These are phyloP conservation scores for Clonostachys byssicola DNA, from an alignment of 2,329 filamentous ascomycete species.

Conservation along the genomic window DNA sequence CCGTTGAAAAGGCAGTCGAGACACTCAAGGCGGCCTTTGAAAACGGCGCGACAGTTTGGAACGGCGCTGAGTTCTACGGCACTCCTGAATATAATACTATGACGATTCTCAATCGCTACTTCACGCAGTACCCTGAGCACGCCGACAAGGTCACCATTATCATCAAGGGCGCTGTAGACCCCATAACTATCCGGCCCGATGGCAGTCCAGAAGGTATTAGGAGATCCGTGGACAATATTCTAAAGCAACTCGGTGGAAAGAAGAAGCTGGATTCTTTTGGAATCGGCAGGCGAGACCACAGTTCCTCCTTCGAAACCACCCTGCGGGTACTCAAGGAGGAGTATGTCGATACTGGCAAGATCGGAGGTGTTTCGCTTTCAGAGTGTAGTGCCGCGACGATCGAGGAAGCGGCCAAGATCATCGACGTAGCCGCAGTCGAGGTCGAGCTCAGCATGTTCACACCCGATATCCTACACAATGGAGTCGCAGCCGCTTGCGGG, in stretches of 20 bases:
- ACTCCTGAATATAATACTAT: constrained; percentile 52
- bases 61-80: constrained; percentile 64
- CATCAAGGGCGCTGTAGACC: constrained; percentile 53
- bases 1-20: constrained; percentile 45
- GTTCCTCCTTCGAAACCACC: constrained; percentile 36
- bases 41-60: constrained; percentile 48
- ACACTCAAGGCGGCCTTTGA: constrained; percentile 50
- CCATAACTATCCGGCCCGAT: constrained; percentile 32
- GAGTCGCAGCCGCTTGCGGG: constrained; percentile 48
- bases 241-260: constrained; percentile 44
- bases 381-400: constrained; percentile 46
- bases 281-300: constrained; percentile 50
- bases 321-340: constrained; percentile 37
- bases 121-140: constrained; percentile 59
- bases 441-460: constrained; percentile 48
- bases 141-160: constrained; percentile 56
- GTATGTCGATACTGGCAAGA: constrained; percentile 45
- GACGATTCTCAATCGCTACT: constrained; percentile 57
- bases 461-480: constrained; percentile 43
- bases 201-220: constrained; percentile 46
- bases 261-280: constrained; percentile 60
- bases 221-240: constrained; percentile 52
- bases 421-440: constrained; percentile 45
- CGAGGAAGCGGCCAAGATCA: constrained; percentile 36
- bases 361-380: constrained; percentile 45